Percentiles rank a stretch among this genome's conserved stretches.
These are phyloP conservation scores for Suillus alpinus DNA, from an alignment of 768 basidiomycete genomes.

Conservation along the genomic window DNA sequence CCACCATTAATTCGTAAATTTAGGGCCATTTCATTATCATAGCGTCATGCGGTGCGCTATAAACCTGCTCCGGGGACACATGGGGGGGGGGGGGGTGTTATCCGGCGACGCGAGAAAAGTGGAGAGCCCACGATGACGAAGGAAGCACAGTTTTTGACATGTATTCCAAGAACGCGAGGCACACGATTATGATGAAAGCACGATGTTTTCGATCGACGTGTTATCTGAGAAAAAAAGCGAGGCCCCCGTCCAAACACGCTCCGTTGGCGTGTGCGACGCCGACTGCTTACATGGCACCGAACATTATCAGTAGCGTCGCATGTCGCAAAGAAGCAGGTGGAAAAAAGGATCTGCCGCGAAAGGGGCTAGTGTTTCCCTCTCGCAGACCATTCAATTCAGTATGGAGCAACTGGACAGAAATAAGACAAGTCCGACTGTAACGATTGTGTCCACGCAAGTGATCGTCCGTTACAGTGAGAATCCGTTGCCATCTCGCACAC, in stretches of 20 bases:
- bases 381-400: neutral
- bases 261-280: neutral
- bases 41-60: neutral
- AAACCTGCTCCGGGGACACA: neutral
- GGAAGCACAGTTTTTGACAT: neutral
- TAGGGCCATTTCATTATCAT: neutral
- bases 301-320: neutral
- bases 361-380: neutral
- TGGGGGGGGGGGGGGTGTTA: neutral
- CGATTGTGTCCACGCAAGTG: neutral
- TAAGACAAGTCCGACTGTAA: neutral
- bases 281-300: neutral
- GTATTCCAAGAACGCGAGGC: neutral
- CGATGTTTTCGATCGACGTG: constrained; percentile 1
- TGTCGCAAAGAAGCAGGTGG: neutral
- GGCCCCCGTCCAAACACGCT: constrained; percentile 5
- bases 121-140: neutral
- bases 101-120: neutral
- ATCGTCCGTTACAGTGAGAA: neutral
- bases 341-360: neutral
- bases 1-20: neutral
- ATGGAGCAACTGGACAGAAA: neutral
- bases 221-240: constrained; percentile 4
- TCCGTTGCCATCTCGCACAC: neutral
- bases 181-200: neutral